A percentile compares a stretch with the other conserved stretches of the same genome.
These are phyloP conservation scores for Earliella scabrosa DNA, from an alignment of 1,284 basidiomycete species.

Conservation along the genomic window DNA sequence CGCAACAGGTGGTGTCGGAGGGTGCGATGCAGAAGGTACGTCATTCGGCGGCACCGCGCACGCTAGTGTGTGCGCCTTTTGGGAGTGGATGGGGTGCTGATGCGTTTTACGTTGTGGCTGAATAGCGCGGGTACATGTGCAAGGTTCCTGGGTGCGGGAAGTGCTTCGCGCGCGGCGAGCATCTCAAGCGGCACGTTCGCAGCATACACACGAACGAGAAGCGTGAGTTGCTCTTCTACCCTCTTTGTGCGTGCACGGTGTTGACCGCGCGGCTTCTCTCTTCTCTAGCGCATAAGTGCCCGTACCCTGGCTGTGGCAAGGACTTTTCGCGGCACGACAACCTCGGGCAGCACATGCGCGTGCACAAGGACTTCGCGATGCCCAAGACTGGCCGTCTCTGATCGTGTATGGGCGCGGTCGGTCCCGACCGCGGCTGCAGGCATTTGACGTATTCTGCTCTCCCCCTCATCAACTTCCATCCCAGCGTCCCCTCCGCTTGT, in stretches of 20 bases:
- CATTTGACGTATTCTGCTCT: conserved; percentile 1
- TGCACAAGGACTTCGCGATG: conserved; percentile 61
- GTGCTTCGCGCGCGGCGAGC: conserved; percentile 78
- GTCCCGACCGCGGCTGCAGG: too few relatives aligned
- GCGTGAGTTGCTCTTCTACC: conserved; percentile 57
- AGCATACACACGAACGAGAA: conserved; percentile 85
- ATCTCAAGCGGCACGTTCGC: conserved; percentile 78
- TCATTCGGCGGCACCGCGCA: background rate
- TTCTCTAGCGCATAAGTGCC: conserved; percentile 73
- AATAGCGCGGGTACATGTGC: conserved; percentile 66
- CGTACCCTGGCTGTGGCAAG: conserved; percentile 77
- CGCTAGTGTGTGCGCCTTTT: background rate
- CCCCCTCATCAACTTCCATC: background rate
- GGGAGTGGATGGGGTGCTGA: conserved; percentile 2
- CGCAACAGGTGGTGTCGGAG: conserved; percentile 42
- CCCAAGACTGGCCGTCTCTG: conserved; percentile 24
- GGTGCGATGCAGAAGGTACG: conserved; percentile 40
- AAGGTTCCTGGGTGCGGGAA: conserved; percentile 78
- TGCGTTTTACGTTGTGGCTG: conserved; percentile 13
- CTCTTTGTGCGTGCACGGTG: conserved; percentile 1
- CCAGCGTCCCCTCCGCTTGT: background rate
- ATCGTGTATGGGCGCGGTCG: background rate
- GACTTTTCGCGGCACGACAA: conserved; percentile 88
- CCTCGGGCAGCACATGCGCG: conserved; percentile 78
- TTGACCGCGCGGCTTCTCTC: too few relatives aligned